These are phyloP conservation scores for Ambrosiella cleistominuta DNA, from an alignment of 2,329 filamentous ascomycete genomes.

Conservation along the genomic window DNA sequence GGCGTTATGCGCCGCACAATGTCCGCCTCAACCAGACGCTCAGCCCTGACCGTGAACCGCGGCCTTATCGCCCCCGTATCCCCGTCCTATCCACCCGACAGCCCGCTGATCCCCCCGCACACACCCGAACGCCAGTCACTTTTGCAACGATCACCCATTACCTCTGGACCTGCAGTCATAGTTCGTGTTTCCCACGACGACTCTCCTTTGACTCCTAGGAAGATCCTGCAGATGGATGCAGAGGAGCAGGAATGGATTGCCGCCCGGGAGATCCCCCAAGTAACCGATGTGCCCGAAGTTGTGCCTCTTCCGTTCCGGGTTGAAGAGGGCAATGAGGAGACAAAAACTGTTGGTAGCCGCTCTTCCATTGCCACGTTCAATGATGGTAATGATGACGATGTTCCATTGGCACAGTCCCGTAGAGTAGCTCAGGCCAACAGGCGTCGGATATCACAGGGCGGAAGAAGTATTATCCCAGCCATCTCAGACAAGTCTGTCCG, in stretches of 20 bases:
- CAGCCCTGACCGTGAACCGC: background rate
- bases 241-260: conserved; percentile 11
- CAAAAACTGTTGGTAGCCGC: conserved; percentile 26
- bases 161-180: conserved; percentile 26
- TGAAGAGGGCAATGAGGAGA: conserved; percentile 25
- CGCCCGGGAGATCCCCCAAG: conserved; percentile 2
- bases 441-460: conserved; percentile 32
- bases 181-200: conserved; percentile 37
- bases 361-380: conserved; percentile 56
- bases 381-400: conserved; percentile 20
- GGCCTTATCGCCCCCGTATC: background rate
- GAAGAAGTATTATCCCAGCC: conserved; percentile 27
- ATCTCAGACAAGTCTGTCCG: conserved; percentile 22
- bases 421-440: conserved; percentile 15
- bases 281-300: conserved; percentile 32
- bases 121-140: conserved; percentile 17
- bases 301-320: conserved; percentile 50
- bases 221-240: conserved; percentile 6
- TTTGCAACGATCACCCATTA: conserved; percentile 26
- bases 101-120: background rate
- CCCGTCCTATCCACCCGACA: background rate
- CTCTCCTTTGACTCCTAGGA: conserved; percentile 17
- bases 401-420: conserved; percentile 16
- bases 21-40: background rate
- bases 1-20: background rate